These are phyloP conservation scores for Tetrastigma voinierianum DNA, from an alignment of 164 flowering plant species.

Conservation along the genomic window DNA sequence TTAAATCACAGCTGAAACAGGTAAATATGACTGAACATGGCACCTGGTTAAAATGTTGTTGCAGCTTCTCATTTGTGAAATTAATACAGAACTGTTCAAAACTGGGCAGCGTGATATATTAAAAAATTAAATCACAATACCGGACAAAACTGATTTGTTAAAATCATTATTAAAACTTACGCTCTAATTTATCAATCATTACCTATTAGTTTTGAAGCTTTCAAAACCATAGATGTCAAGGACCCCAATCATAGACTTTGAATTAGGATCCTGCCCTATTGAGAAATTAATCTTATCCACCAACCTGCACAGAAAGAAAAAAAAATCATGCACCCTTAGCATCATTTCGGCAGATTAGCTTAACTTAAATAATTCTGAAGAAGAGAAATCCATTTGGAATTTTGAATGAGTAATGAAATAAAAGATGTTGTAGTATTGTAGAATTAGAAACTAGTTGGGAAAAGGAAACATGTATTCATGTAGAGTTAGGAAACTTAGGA, in stretches of 20 bases:
- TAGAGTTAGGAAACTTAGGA: too few species aligned
- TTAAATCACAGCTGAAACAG: conserved; percentile 3
- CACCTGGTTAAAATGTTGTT: conserved; percentile 99
- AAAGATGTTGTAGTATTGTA: too few species aligned
- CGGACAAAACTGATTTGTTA: not conserved
- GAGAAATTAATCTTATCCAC: conserved; percentile 86
- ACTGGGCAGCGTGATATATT: conserved; percentile 39
- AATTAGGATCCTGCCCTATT: conserved; percentile 88
- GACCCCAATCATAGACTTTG: conserved; percentile 78
- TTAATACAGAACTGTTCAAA: conserved; percentile 98
- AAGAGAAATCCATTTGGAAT: not conserved
- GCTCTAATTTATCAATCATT: conserved; percentile 10
- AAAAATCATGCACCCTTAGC: conserved; percentile 4
- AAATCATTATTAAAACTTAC: not conserved
- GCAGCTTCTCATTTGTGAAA: conserved; percentile 94
- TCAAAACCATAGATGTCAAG: conserved; percentile 99
- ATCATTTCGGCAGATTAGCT: conserved; percentile 7
- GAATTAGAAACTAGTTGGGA: too few species aligned
- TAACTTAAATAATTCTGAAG: too few species aligned
- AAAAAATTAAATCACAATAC: not conserved
- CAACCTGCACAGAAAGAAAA: conserved; percentile 50
- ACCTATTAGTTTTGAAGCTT: conserved; percentile 92
- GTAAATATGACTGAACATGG: conserved; percentile 14
- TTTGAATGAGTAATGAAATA: too few species aligned
- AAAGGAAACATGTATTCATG: too few species aligned